phyloP scores from a whole-genome alignment of 148 eudicot genomes.

The Rheum nobile region DNA sequence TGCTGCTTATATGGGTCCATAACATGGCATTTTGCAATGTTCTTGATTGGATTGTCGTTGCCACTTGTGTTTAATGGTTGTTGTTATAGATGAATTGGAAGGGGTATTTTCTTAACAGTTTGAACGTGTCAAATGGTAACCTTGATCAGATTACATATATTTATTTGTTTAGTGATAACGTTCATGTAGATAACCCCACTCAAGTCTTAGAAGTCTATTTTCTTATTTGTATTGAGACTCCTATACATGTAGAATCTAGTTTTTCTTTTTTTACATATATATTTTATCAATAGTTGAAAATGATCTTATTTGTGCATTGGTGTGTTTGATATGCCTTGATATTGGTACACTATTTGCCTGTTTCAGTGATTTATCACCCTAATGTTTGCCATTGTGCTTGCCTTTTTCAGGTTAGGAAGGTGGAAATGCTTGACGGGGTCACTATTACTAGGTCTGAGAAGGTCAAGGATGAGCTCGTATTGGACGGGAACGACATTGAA shows the following conservation, averaged over 20 bases:
- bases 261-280: too few species aligned
- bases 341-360: neutral
- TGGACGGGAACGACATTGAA: conserved; percentile 10
- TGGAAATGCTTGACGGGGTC: conserved; percentile 8
- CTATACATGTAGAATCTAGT: too few species aligned
- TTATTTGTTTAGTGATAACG: neutral
- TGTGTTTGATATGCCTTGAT: neutral
- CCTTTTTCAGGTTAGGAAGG: conserved; percentile 7
- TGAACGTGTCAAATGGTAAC: too few species aligned
- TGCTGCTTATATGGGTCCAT: neutral
- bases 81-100: neutral
- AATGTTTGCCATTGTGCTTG: neutral
- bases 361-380: neutral
- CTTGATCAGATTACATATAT: too few species aligned
- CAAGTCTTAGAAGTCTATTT: too few species aligned
- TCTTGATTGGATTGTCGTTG: neutral
- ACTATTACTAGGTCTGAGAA: conserved; percentile 7
- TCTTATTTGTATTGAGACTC: too few species aligned
- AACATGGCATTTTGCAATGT: neutral
- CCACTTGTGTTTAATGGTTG: neutral
- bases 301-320: neutral
- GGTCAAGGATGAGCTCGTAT: conserved; percentile 11
- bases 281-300: neutral
- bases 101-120: neutral
- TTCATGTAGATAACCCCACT: neutral